A percentile compares a stretch with the other conserved stretches of the same genome.
Evolutionary conservation across 495 filamentous ascomycete genomes (phyloP).

Genomic region (Talaromyces borbonicus): DNA sequence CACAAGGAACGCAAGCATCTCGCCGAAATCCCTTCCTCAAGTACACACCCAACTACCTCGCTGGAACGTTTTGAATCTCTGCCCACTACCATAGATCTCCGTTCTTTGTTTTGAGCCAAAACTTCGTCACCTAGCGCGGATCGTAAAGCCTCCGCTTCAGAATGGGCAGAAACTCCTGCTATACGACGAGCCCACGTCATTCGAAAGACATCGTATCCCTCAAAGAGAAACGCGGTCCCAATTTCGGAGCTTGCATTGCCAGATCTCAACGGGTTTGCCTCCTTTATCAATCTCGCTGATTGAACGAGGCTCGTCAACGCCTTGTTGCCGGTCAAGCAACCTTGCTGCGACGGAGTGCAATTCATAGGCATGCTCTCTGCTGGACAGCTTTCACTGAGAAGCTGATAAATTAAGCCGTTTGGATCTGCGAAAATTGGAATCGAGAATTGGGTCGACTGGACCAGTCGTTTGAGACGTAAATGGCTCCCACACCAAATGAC

Average conservation of each 20-base stretch:
- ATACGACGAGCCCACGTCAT: conserved; percentile 81
- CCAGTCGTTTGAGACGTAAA: conserved; percentile 61
- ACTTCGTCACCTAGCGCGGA: background rate
- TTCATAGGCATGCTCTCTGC: background rate
- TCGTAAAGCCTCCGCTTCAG: conserved; percentile 42
- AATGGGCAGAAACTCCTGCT: conserved; percentile 68
- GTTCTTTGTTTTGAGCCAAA: background rate
- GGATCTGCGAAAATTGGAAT: conserved; percentile 83
- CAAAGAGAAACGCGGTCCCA: conserved; percentile 80
- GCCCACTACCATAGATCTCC: background rate
- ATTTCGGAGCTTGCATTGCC: conserved; percentile 57
- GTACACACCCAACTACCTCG: background rate
- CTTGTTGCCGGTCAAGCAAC: background rate
- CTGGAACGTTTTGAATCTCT: background rate
- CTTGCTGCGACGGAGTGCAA: background rate
- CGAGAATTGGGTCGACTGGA: conserved; percentile 48
- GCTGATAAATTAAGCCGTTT: conserved; percentile 54
- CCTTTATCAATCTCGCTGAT: conserved; percentile 41
- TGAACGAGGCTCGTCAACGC: conserved; percentile 44
- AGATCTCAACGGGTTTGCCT: conserved; percentile 48
- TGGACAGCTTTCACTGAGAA: conserved; percentile 61
- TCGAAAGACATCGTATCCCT: conserved; percentile 18
- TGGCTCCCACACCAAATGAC: conserved; percentile 75
- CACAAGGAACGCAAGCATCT: background rate
- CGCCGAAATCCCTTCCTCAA: background rate